Base-by-base conservation (phyloP, 192 early-diverging fungal genomes). In the Allomyces arbusculus region DNA sequence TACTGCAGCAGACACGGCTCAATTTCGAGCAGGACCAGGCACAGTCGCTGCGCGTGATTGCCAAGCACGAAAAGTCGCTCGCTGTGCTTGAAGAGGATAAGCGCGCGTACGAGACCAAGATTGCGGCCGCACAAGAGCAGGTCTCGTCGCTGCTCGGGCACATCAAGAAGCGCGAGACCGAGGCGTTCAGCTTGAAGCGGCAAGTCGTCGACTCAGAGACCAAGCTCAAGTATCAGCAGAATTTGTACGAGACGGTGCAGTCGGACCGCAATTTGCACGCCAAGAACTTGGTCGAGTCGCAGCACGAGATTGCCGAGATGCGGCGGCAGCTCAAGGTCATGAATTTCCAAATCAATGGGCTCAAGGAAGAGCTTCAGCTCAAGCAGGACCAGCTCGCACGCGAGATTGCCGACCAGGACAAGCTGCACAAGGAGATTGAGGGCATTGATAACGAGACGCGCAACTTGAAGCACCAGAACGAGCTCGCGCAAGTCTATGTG, bases 271-370 rank as follows among this genome's bases (percentile, higher is more conserved):
- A 84, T 61, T 67, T 84, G 64, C 78, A 84, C 63, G 72, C 72
- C 65, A 84, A 84, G 61, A 78, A 84, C 64, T 70, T 84, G 55
- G 74, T 84, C 24, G 82, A 84, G 70, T 76, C 80, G 33, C 78
- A 82, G 66, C 62, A 69, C 50, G 81, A 83, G 66, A 84, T 84
- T 65, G 67, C 75, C 19, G 82, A 84, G 66, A 84, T 83, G 79
- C 82, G 82, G 70, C 74, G 80, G 4, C 78, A 72, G 66, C 73
- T 84, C 33, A 84, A 82, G 65, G 76, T 84, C 68, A 83, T 84
- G 81, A 84, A 84, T 68, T 84, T 76, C 64, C 82, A 81, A 66
- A 84, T 84, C 69, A 81, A 78, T 67, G 83, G 83, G 3, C 81
- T 71, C 73, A 83, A 83, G 62, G 82, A 84, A 68, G 81, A 83